Evolutionary conservation across 768 basidiomycete genomes (phyloP).

Genomic region (Hygrophorus pudorinus): DNA sequence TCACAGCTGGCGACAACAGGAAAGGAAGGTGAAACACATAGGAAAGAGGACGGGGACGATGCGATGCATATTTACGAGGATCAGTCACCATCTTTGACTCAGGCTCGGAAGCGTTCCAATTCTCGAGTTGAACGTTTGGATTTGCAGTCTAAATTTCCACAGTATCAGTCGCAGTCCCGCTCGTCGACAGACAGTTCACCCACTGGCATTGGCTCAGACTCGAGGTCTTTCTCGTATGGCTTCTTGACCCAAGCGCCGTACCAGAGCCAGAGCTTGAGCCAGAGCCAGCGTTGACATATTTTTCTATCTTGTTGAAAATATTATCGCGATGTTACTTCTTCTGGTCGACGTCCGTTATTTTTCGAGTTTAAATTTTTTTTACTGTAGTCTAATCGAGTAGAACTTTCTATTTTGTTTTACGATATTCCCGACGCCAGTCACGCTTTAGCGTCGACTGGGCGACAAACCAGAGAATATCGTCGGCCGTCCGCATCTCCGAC

Average conservation of each 20-base stretch:
- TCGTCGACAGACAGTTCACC: slow-evolving; percentile 8
- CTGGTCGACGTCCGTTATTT: no score
- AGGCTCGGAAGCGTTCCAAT: neutral
- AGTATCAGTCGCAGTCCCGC: slow-evolving; percentile 14
- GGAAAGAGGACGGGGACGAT: neutral
- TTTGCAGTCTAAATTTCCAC: slow-evolving; percentile 6
- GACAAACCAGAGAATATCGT: no score
- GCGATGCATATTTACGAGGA: neutral
- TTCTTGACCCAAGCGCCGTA: slow-evolving; percentile 50
- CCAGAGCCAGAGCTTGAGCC: slow-evolving; percentile 33
- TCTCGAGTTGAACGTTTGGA: neutral
- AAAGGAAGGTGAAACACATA: neutral
- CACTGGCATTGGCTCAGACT: neutral
- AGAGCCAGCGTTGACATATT: slow-evolving; percentile 8
- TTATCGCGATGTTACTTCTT: no score
- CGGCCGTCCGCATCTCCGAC: no score
- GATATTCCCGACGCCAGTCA: no score
- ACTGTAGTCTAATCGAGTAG: no score
- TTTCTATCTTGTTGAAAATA: no score
- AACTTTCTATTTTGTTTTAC: no score
- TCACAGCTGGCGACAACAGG: no score
- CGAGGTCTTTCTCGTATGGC: slow-evolving; percentile 17
- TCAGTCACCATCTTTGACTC: neutral
- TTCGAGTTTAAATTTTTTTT: no score
- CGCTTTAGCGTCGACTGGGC: no score